phyloP scores from a whole-genome alignment of 2,329 filamentous ascomycete genomes.

The Cercospora berteroae region DNA sequence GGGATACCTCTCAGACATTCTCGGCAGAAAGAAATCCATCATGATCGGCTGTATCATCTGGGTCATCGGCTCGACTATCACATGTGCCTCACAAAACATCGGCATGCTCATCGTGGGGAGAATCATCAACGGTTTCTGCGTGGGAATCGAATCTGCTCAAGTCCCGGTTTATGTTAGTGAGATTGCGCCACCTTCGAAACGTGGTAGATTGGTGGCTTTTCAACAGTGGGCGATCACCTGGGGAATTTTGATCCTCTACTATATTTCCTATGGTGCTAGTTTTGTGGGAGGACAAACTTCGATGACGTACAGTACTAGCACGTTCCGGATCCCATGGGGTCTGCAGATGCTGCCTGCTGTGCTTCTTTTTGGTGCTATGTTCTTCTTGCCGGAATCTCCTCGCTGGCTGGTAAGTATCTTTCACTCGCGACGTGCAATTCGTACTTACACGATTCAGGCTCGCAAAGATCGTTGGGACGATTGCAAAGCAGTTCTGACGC shows the following conservation, averaged over 20 bases:
- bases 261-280: slow-evolving; percentile 62
- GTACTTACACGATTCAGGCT: not conserved
- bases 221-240: slow-evolving; percentile 77
- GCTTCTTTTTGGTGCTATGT: slow-evolving; percentile 50
- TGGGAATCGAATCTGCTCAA: slow-evolving; percentile 70
- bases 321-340: slow-evolving; percentile 55
- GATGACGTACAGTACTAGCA: slow-evolving; percentile 15
- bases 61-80: slow-evolving; percentile 60
- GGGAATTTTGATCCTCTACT: slow-evolving; percentile 34
- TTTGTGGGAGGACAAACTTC: slow-evolving; percentile 55
- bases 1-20: slow-evolving; percentile 57
- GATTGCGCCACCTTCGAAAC: slow-evolving; percentile 57
- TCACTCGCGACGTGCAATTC: not conserved
- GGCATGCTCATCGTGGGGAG: slow-evolving; percentile 70
- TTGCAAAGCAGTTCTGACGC: slow-evolving; percentile 59
- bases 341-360: slow-evolving; percentile 52
- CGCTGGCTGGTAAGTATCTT: slow-evolving; percentile 52
- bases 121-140: slow-evolving; percentile 67
- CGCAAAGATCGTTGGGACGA: slow-evolving; percentile 57
- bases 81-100: slow-evolving; percentile 63
- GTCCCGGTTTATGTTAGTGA: slow-evolving; percentile 69
- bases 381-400: slow-evolving; percentile 62
- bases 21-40: slow-evolving; percentile 56
- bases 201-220: slow-evolving; percentile 66
- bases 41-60: slow-evolving; percentile 45